Conservation (phyloP, 768 basidiomycete genomes). For the Fibroporia radiculosa region DNA sequence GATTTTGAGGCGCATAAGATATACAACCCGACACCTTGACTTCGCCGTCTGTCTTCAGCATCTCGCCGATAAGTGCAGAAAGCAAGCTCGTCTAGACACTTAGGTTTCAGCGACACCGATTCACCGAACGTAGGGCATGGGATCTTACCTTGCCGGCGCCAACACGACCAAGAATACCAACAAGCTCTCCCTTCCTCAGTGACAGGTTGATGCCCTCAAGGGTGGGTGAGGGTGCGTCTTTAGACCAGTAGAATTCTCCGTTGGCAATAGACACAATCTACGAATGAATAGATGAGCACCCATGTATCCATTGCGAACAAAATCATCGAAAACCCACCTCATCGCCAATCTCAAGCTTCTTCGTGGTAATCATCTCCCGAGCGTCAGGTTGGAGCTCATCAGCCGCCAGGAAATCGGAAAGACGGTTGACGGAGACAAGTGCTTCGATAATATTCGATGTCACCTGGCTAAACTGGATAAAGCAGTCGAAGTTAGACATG, state of each 20-base stretch:
- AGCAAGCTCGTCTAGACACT: constrained; percentile 55
- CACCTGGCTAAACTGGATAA: constrained; percentile 69
- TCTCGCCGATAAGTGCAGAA: constrained; percentile 81
- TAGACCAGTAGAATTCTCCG: constrained; percentile 81
- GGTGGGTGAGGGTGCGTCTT: constrained; percentile 45
- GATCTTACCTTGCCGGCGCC: constrained; percentile 76
- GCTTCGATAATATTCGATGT: constrained; percentile 83
- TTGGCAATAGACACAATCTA: constrained; percentile 61
- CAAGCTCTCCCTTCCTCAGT: constrained; percentile 76
- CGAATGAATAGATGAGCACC: neutral
- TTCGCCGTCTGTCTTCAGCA: constrained; percentile 69
- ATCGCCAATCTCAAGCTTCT: constrained; percentile 46
- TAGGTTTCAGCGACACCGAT: constrained; percentile 1
- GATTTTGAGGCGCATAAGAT: constrained; percentile 81
- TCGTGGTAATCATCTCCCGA: constrained; percentile 40
- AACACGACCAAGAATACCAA: constrained; percentile 83
- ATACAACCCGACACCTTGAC: constrained; percentile 62
- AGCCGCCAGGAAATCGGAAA: constrained; percentile 67
- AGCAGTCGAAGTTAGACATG: too few relatives aligned
- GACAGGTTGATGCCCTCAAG: constrained; percentile 73
- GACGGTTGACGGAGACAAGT: constrained; percentile 71
- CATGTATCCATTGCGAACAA: neutral
- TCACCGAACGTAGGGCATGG: constrained; percentile 6
- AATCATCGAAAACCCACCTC: constrained; percentile 31
- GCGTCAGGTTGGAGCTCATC: constrained; percentile 80